A percentile compares a stretch with the other conserved stretches of the same genome.
Evolutionary conservation across 352 stramenopile genomes (phyloP).

Genomic region (Phytophthora meadii): DNA sequence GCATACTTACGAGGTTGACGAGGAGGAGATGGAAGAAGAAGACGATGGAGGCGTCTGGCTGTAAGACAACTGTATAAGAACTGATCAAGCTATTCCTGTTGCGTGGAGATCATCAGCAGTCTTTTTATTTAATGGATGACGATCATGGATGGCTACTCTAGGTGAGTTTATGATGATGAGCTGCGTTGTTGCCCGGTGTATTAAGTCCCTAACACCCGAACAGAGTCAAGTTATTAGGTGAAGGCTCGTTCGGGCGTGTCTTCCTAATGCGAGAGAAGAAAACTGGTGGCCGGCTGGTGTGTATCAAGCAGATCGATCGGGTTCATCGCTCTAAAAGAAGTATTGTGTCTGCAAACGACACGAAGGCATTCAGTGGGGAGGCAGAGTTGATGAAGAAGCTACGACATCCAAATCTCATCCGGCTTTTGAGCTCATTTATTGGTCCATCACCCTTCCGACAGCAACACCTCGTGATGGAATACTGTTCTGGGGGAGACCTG

Average conservation of each 20-base stretch:
- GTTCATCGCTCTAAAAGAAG: slow-evolving; percentile 32
- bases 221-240: slow-evolving; percentile 76
- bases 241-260: slow-evolving; percentile 91
- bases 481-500: slow-evolving; percentile 87
- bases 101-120: not conserved
- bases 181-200: not conserved
- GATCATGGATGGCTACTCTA: slow-evolving; percentile 58
- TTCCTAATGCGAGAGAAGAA: slow-evolving; percentile 91
- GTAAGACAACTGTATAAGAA: slow-evolving; percentile 26
- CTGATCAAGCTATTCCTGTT: slow-evolving; percentile 16
- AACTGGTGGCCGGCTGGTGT: slow-evolving; percentile 68
- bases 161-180: slow-evolving; percentile 21
- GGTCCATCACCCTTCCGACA: slow-evolving; percentile 19
- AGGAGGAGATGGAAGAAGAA: slow-evolving; percentile 41
- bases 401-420: slow-evolving; percentile 92
- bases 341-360: slow-evolving; percentile 3
- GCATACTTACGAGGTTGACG: slow-evolving; percentile 39
- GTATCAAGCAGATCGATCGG: slow-evolving; percentile 87
- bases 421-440: slow-evolving; percentile 76
- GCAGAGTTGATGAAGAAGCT: slow-evolving; percentile 83
- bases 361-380: slow-evolving; percentile 44
- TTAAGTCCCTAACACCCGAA: not conserved
- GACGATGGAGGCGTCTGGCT: slow-evolving; percentile 66
- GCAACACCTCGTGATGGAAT: slow-evolving; percentile 93
- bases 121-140: slow-evolving; percentile 24